phyloP scores from a whole-genome alignment of 108 stramenopile genomes.

The Licmophora abbreviata region DNA sequence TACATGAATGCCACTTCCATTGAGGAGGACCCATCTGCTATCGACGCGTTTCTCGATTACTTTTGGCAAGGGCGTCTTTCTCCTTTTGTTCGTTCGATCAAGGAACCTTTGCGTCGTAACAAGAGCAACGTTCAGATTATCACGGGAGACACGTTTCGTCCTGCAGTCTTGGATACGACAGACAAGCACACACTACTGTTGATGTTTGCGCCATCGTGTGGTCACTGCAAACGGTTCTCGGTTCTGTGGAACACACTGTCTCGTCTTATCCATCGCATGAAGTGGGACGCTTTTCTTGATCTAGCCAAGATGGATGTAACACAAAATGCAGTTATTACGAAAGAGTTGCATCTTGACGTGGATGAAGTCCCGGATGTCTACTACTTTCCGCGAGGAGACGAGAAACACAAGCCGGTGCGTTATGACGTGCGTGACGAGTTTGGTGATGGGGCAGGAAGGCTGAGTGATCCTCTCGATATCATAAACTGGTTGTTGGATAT shows the following conservation, averaged over 20 bases:
- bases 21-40: slow-evolving; percentile 12
- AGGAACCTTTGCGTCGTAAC: slow-evolving; percentile 3
- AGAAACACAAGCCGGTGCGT: slow-evolving; percentile 9
- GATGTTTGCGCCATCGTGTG: slow-evolving; percentile 52
- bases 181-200: slow-evolving; percentile 46
- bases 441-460: slow-evolving; percentile 1
- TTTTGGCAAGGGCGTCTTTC: slow-evolving; percentile 17
- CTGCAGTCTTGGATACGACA: slow-evolving; percentile 24
- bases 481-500: slow-evolving; percentile 9
- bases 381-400: slow-evolving; percentile 32
- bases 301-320: slow-evolving; percentile 51
- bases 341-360: not conserved
- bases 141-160: slow-evolving; percentile 32
- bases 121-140: slow-evolving; percentile 23
- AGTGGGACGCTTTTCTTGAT: slow-evolving; percentile 39
- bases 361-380: slow-evolving; percentile 37
- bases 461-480: slow-evolving; percentile 9
- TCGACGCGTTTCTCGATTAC: slow-evolving; percentile 25
- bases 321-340: slow-evolving; percentile 31
- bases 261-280: slow-evolving; percentile 31
- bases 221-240: slow-evolving; percentile 73
- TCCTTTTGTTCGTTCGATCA: slow-evolving; percentile 5
- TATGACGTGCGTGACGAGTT: slow-evolving; percentile 2
- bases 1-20: slow-evolving; percentile 25
- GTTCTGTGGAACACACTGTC: slow-evolving; percentile 55